phyloP scores from a whole-genome alignment of 805 yeast species.

The Ogataea neopini region DNA sequence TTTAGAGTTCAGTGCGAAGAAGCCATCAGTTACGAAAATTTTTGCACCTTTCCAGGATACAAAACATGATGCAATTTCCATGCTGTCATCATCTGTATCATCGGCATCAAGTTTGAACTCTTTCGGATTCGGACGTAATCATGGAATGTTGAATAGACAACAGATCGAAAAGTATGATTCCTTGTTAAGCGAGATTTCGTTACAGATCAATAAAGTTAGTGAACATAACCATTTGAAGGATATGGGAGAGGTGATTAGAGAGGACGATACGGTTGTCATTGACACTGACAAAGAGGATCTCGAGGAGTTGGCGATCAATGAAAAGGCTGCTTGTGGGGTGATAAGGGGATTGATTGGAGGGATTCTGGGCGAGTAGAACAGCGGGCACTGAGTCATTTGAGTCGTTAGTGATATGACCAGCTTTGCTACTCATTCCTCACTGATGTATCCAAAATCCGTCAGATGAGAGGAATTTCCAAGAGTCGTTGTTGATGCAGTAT shows the following conservation, averaged over 20 bases:
- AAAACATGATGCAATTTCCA: constrained; percentile 11
- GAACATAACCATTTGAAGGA: neutral
- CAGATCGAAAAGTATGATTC: constrained; percentile 21
- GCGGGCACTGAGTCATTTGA: neutral
- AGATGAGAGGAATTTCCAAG: too few relatives aligned
- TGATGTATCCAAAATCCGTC: too few relatives aligned
- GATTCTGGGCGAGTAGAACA: constrained; percentile 3
- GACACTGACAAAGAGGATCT: constrained; percentile 5
- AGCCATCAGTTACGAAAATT: constrained; percentile 18
- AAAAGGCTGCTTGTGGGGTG: constrained; percentile 20
- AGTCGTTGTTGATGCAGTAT: constrained; percentile 4
- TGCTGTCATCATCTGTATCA: constrained; percentile 14
- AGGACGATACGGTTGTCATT: constrained; percentile 6
- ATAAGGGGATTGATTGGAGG: constrained; percentile 23
- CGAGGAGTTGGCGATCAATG: constrained; percentile 1
- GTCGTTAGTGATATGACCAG: neutral
- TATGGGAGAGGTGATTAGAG: constrained; percentile 8
- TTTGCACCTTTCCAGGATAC: constrained; percentile 16
- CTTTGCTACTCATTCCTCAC: too few relatives aligned
- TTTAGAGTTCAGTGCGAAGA: constrained; percentile 7
- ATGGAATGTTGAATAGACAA: neutral
- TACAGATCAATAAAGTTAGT: constrained; percentile 10
- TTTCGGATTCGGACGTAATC: neutral
- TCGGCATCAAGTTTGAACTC: constrained; percentile 11
- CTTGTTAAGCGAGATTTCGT: constrained; percentile 17